These are phyloP conservation scores for Ustulina deusta DNA, from an alignment of 2,329 filamentous ascomycete genomes.

Conservation along the genomic window DNA sequence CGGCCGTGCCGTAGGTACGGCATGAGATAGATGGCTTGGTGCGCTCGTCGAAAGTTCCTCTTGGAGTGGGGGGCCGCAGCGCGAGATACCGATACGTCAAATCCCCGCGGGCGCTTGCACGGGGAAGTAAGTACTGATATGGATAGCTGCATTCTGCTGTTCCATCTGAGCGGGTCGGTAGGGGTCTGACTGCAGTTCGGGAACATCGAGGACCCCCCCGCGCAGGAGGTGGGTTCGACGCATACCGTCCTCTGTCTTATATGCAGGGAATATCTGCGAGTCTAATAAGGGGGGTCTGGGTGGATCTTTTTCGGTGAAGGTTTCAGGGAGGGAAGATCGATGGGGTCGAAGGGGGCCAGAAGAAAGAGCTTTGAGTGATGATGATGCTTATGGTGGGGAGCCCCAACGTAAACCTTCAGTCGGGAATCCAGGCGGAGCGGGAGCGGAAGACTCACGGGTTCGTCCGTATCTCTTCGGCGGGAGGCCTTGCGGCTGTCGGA, in stretches of 20 bases:
- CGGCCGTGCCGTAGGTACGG: not conserved
- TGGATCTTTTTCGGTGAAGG: not conserved
- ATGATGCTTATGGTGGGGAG: not conserved
- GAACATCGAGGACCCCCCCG: not conserved
- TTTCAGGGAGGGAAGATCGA: not conserved
- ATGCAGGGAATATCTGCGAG: not conserved
- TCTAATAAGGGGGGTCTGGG: too few species aligned
- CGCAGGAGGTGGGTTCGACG: not conserved
- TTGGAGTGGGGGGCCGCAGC: not conserved
- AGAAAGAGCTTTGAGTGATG: not conserved
- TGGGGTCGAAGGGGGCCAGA: not conserved
- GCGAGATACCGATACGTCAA: not conserved
- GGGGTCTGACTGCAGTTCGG: not conserved
- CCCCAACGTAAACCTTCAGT: not conserved
- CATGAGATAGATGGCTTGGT: not conserved
- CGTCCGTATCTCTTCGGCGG: not conserved
- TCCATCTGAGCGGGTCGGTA: conserved; percentile 14
- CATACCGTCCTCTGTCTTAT: not conserved
- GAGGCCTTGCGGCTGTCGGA: conserved; percentile 22
- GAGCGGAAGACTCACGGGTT: not conserved
- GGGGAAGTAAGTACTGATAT: not conserved
- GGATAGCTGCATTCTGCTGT: conserved; percentile 21
- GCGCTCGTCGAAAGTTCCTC: not conserved
- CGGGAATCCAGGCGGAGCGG: conserved; percentile 4
- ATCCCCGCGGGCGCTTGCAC: not conserved